Base-by-base conservation (phyloP, 257 asterid genomes). In the Nicotiana benthamiana region DNA sequence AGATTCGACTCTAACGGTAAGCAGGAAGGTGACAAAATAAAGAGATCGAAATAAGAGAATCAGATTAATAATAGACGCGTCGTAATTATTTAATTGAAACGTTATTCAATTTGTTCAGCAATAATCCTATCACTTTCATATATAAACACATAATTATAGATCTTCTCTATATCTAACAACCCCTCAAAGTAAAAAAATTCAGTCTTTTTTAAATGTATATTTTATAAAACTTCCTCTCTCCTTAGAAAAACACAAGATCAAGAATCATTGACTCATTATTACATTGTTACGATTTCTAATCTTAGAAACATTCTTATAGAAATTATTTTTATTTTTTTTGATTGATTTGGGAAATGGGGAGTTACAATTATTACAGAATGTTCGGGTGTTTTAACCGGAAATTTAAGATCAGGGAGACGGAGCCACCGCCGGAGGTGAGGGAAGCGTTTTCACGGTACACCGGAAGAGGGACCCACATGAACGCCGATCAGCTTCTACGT, bases 321-420 rank as follows among this genome's bases (percentile, higher is more conserved):
- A 30, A 1, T 3, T 30, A 3, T 30, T 30, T 30, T 30, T n/a
- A n/a, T n/a, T 54, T 18, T 5, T 18, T 54, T 18, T 18, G 61
- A 17, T 54, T 17, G 24, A 54, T 54, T 54, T 18, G 26, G n/a
- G 32, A 61, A 70, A 93, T 92, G 97, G 99, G 95, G 80, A 92
- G 97, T 68, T 93, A 96, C 83, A 91, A 95, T 89, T 91, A 91
- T 81, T 96, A 96, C 90, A 91, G 86, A 70, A 92, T 96, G 97
- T 94, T 96, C 13, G 97, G 99, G 0, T 90, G 93, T 79, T 96
- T 96, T 79, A 94, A 90, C 82, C 93, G 98, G 85, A 96, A 94
- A 88, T 96, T 96, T 75, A 93, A 93, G 87, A 89, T 92, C 81
- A 92, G 90, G 85, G 99, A 96, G 85, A 76, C 88, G 80, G 97